A percentile compares a stretch with the other conserved stretches of the same genome.
phyloP scores from a whole-genome alignment of 139 green algal genomes.

The Microglena sp. region DNA sequence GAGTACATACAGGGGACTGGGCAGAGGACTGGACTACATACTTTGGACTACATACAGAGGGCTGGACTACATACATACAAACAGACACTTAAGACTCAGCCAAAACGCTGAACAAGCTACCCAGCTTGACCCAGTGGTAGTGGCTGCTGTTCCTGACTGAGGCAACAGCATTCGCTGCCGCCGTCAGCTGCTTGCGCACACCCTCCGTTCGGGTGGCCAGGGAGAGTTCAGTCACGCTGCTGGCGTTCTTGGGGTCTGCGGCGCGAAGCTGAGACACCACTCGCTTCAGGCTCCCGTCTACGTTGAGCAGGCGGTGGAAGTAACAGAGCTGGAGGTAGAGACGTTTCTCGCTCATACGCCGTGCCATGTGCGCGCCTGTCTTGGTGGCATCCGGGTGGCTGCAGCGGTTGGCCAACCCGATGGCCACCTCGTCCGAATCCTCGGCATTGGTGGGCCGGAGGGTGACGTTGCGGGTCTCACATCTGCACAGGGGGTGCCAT shows the following conservation, averaged over 20 bases:
- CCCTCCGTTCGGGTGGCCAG: neutral
- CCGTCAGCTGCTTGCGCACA: conserved; percentile 15
- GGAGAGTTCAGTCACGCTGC: neutral
- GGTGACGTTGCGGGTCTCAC: conserved; percentile 9
- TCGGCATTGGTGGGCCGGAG: conserved; percentile 2
- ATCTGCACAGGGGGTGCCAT: neutral
- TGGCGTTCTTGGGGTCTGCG: conserved; percentile 9
- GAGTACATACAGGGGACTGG: too few species aligned
- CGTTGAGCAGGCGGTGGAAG: conserved; percentile 49
- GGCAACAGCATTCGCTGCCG: conserved; percentile 27
- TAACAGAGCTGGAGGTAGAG: conserved; percentile 28
- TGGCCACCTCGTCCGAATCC: neutral
- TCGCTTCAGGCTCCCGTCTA: conserved; percentile 23
- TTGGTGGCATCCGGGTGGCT: conserved; percentile 22
- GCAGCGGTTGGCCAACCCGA: conserved; percentile 10
- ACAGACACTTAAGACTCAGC: too few species aligned
- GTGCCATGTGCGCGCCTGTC: conserved; percentile 15
- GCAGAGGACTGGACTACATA: too few species aligned
- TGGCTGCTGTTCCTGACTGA: conserved; percentile 28
- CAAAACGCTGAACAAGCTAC: conserved; percentile 31
- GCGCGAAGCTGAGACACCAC: conserved; percentile 15
- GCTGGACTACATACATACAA: too few species aligned
- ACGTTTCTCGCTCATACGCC: conserved; percentile 6
- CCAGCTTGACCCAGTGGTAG: conserved; percentile 66
- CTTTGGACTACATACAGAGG: too few species aligned